Evolutionary conservation across 106 monocot species (phyloP), one percentile per base, ranked within the genome.

Genomic region (Amphibolis antarctica): DNA sequence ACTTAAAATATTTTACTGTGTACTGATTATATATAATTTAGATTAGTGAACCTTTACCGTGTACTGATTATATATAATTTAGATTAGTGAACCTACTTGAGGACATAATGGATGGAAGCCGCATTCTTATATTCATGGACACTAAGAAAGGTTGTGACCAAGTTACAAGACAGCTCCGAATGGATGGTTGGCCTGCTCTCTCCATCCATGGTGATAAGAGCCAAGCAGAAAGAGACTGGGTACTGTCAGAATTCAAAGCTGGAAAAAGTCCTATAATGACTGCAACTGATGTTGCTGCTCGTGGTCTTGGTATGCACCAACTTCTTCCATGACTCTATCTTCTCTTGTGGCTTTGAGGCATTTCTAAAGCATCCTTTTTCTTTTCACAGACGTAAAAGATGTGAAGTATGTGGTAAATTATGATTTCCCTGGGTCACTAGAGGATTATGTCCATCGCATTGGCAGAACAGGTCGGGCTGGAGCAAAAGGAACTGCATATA

Each of bases 181-280:
- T 76, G 10, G 96, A 98, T 82, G 90, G 90, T 49, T 98, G 87
- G 90, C 90, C 90, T 50, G 96, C 96, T 45, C 68, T 98, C 1
- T 90, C 89, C 51, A 98, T 90, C 72, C 96, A 90, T 63, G 96
- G 90, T 23, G 96, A 90, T 60, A 98, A 98, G 71, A 90, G 90
- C 59, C 90, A 98, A 74, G 96, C 96, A 24, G 90, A 90, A 60
- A 86, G 90, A 57, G 96, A 90, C 53, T 98, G 96, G 96, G 96
- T 98, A 5, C 96, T 98, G 21, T 98, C 96, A 3, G 90, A 98
- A 51, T 90, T 98, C 62, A 98, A 85, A 73, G 77, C 90, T 49
- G 90, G 96, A 56, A 87, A 98, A 66, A 90, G 90, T 70, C 90
- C 90, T 52, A 90, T 87, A 59, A 98, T 98, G 96, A 98, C 86